A percentile compares a stretch with the other conserved stretches of the same genome.
phyloP scores from a whole-genome alignment of 768 basidiomycete species.

The Russula olivacea region DNA sequence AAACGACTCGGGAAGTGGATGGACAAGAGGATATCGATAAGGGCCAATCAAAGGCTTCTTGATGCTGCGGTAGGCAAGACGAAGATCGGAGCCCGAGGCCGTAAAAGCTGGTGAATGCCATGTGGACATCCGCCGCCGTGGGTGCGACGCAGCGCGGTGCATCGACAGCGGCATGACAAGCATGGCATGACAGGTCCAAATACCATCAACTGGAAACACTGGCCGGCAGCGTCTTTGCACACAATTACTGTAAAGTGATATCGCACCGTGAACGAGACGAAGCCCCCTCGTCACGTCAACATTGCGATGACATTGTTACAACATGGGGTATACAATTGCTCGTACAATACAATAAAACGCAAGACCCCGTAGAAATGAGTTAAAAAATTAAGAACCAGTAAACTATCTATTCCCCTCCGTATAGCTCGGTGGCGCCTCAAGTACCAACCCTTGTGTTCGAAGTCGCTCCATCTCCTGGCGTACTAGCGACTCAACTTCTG shows the following conservation, averaged over 20 bases:
- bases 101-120: too few relatives aligned
- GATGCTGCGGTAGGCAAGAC: neutral
- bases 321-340: neutral
- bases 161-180: neutral
- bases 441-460: constrained; percentile 20
- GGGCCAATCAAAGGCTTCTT: too few relatives aligned
- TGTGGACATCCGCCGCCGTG: neutral
- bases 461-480: constrained; percentile 29
- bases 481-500: constrained; percentile 30
- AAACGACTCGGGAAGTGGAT: too few relatives aligned
- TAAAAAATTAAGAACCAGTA: neutral
- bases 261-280: neutral
- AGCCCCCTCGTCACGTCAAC: neutral
- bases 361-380: neutral
- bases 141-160: neutral
- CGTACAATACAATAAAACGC: neutral
- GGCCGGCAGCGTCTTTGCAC: too few relatives aligned
- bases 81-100: neutral
- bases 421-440: neutral
- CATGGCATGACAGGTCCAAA: neutral
- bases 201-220: too few relatives aligned
- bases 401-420: neutral
- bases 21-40: too few relatives aligned
- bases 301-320: neutral
- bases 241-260: neutral